These are phyloP conservation scores for Colletotrichum horii DNA, from an alignment of 2,329 filamentous ascomycete genomes.

Conservation along the genomic window DNA sequence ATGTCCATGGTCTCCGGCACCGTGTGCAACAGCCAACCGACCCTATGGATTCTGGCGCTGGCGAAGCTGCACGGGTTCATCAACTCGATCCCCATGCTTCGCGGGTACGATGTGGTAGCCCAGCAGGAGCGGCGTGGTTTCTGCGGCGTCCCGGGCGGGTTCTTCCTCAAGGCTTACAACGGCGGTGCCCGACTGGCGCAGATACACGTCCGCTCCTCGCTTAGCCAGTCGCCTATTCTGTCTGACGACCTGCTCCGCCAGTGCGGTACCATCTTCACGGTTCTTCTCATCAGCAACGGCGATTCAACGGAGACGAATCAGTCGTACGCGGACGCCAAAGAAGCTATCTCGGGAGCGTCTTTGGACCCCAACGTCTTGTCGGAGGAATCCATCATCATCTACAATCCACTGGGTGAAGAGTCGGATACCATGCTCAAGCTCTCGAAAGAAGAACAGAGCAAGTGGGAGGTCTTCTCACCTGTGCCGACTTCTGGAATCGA, in stretches of 20 bases:
- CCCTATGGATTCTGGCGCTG: neutral
- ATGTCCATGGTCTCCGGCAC: neutral
- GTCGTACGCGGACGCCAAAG: neutral
- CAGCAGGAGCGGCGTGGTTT: neutral
- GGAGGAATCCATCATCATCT: neutral
- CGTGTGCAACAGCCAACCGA: neutral
- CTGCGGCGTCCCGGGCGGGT: neutral
- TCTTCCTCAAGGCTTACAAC: neutral
- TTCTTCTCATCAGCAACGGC: neutral
- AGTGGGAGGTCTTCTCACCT: neutral
- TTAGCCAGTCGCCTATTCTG: neutral
- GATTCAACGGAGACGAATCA: neutral
- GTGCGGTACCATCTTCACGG: neutral
- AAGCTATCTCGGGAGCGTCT: neutral
- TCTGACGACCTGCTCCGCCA: neutral
- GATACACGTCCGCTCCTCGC: neutral
- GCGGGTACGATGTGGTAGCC: neutral
- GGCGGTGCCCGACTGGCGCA: neutral
- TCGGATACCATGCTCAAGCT: fast-evolving
- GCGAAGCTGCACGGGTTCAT: neutral
- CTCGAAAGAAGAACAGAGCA: neutral
- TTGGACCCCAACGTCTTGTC: neutral
- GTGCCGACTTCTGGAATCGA: neutral
- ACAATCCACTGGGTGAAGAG: neutral
- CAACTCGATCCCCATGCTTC: neutral